phyloP scores from a whole-genome alignment of 2,329 filamentous ascomycete species.

The Orbilia javanica region DNA sequence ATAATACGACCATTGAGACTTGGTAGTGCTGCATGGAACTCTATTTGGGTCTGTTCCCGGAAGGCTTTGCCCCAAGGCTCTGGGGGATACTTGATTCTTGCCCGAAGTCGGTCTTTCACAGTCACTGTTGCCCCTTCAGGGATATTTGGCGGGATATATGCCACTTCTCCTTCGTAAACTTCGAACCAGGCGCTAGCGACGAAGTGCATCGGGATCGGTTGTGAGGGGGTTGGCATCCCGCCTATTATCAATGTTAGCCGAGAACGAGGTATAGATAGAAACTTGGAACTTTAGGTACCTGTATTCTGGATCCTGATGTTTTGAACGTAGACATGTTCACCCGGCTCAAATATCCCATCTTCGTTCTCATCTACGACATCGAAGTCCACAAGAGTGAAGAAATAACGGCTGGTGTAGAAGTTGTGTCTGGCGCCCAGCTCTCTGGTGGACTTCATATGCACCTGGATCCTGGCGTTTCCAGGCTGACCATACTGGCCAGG shows the following conservation, averaged over 20 bases:
- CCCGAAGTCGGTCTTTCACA: conserved; percentile 7
- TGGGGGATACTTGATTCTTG: conserved; percentile 22
- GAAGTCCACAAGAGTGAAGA: conserved; percentile 24
- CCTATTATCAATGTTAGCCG: conserved; percentile 1
- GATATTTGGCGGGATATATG: conserved; percentile 23
- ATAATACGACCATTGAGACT: conserved; percentile 20
- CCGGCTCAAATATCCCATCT: conserved; percentile 38
- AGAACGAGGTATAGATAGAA: too few relatives aligned
- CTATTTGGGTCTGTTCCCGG: conserved; percentile 5
- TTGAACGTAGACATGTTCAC: conserved; percentile 15
- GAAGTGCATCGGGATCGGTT: conserved; percentile 11
- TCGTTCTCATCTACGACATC: conserved; percentile 31
- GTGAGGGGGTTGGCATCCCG: conserved; percentile 23
- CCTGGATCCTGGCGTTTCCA: conserved; percentile 26
- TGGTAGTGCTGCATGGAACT: conserved; percentile 17
- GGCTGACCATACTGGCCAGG: conserved; percentile 26
- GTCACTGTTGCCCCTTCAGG: background rate
- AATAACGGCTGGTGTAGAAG: conserved; percentile 20
- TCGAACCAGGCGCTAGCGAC: conserved; percentile 23
- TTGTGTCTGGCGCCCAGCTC: conserved; percentile 20
- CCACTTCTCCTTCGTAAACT: conserved; percentile 1
- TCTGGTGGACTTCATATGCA: conserved; percentile 29
- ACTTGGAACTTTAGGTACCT: background rate
- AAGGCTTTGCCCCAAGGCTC: conserved; percentile 20
- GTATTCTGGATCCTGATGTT: conserved; percentile 35